These are phyloP conservation scores for Alternaria sp. DNA, from an alignment of 2,329 filamentous ascomycete genomes.

Conservation along the genomic window DNA sequence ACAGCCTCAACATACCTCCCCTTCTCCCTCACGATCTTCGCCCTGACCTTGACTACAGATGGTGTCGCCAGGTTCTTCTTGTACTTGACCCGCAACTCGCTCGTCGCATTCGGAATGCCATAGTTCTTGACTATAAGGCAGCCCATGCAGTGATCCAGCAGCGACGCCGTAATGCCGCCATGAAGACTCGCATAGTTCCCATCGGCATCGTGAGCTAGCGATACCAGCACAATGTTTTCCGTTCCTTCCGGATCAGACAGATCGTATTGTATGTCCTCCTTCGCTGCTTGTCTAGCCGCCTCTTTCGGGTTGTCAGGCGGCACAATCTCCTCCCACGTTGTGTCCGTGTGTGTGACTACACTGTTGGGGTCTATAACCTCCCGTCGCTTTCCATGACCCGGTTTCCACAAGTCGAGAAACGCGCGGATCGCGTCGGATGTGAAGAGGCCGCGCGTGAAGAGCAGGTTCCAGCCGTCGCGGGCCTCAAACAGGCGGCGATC, in stretches of 20 bases:
- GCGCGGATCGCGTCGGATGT: conserved; percentile 32
- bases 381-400: conserved; percentile 13
- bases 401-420: conserved; percentile 29
- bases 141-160: conserved; percentile 39
- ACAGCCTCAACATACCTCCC: conserved; percentile 31
- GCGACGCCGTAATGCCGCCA: conserved; percentile 32
- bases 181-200: conserved; percentile 29
- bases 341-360: not conserved
- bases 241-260: conserved; percentile 19
- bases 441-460: conserved; percentile 33
- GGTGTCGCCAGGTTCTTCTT: conserved; percentile 32
- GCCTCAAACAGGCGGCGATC: conserved; percentile 15
- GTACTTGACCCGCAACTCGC: conserved; percentile 32
- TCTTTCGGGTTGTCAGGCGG: not conserved
- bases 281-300: conserved; percentile 6
- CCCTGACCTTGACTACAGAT: conserved; percentile 24
- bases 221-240: conserved; percentile 28
- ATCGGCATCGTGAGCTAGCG: conserved; percentile 28
- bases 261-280: conserved; percentile 19
- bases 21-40: conserved; percentile 27
- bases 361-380: conserved; percentile 10
- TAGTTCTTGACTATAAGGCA: conserved; percentile 20
- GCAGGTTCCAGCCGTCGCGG: conserved; percentile 10
- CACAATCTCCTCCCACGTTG: not conserved
- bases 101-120: conserved; percentile 23